Evolutionary conservation across 805 yeast species (phyloP).

Genomic region (Zygosaccharomyces bailii): DNA sequence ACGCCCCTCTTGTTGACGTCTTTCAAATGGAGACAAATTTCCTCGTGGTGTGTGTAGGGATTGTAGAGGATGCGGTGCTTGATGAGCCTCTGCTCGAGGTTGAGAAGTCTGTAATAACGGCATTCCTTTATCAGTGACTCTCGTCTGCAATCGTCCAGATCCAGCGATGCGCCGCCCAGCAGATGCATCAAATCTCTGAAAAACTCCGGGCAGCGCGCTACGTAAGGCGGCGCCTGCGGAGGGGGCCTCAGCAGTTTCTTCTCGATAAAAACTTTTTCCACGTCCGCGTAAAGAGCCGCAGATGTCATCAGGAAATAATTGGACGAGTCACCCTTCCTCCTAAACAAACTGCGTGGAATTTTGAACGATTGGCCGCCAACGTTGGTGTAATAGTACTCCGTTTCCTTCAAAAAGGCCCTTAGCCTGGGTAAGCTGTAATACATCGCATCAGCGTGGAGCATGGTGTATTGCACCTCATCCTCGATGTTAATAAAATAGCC

Average conservation of each 20-base stretch:
- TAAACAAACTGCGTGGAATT: slow-evolving; percentile 53
- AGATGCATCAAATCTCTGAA: slow-evolving; percentile 55
- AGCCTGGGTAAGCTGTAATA: slow-evolving; percentile 66
- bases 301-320: slow-evolving; percentile 70
- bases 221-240: slow-evolving; percentile 56
- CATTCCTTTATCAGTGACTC: slow-evolving; percentile 62
- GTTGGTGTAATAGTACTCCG: slow-evolving; percentile 51
- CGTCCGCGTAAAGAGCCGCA: slow-evolving; percentile 50
- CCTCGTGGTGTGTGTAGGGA: slow-evolving; percentile 50
- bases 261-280: slow-evolving; percentile 39
- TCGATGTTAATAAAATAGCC: slow-evolving; percentile 69
- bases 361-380: slow-evolving; percentile 61
- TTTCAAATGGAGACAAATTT: slow-evolving; percentile 50
- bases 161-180: slow-evolving; percentile 51
- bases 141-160: slow-evolving; percentile 56
- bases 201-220: slow-evolving; percentile 49
- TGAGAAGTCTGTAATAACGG: slow-evolving; percentile 69
- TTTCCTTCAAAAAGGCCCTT: slow-evolving; percentile 44
- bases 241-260: slow-evolving; percentile 69
- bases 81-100: slow-evolving; percentile 68
- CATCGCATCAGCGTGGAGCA: slow-evolving; percentile 63
- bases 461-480: slow-evolving; percentile 57
- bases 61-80: slow-evolving; percentile 48
- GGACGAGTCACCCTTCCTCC: slow-evolving; percentile 64
- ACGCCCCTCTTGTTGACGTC: slow-evolving; percentile 46